Conservation (phyloP, 495 filamentous ascomycete species). For the Geoglossum glabrum region DNA sequence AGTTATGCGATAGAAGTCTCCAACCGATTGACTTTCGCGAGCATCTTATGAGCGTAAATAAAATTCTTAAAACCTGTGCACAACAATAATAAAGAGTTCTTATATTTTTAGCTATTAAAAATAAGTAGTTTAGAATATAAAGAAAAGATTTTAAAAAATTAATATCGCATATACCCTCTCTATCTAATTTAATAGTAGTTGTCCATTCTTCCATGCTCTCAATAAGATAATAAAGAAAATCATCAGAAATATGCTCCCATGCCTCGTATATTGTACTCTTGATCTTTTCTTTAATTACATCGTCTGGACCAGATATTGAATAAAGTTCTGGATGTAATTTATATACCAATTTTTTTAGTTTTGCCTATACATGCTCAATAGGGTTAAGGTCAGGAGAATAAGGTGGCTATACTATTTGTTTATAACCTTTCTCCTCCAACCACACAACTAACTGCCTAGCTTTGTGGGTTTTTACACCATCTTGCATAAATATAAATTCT, state of each 20-base stretch:
- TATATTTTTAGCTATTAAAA: background rate
- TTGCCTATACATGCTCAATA: conserved; percentile 4
- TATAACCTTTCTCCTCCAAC: conserved; percentile 1
- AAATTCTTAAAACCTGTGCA: background rate
- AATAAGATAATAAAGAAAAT: background rate
- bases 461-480: conserved; percentile 3
- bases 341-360: conserved; percentile 4
- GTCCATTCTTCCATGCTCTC: conserved; percentile 1
- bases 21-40: background rate
- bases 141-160: background rate
- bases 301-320: background rate
- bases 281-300: background rate
- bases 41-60: background rate
- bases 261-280: background rate
- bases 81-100: background rate
- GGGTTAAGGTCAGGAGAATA: conserved; percentile 8
- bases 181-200: background rate
- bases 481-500: conserved; percentile 5
- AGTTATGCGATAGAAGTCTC: no score
- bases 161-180: background rate
- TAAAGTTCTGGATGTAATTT: conserved; percentile 4
- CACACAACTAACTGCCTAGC: background rate
- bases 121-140: background rate
- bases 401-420: conserved; percentile 6
- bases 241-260: background rate